Evolutionary conservation across 176 grass and related monocot genomes (phyloP), one percentile per base, ranked within the genome.

Genomic region (Otatea glauca): DNA sequence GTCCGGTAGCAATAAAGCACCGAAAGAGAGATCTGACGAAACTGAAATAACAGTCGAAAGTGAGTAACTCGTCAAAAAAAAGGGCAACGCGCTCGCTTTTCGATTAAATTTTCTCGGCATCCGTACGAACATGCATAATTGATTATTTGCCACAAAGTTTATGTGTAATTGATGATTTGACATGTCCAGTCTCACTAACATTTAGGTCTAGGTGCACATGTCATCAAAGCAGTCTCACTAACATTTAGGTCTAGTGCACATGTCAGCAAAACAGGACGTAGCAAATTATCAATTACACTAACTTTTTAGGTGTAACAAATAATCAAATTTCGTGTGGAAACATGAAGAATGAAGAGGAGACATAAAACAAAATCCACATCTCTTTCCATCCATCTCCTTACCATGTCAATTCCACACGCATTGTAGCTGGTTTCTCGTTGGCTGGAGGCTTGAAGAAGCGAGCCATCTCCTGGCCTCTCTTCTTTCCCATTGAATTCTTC

Each of bases 381-480:
- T 7, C 25, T 86, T 86, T 82, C 84, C 11, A 25, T 27, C 48
- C 37, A 48, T 14, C 29, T 0, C 27, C 35, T n/a, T 29, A 23
- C 51, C 59, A 21, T 51, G 39, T 75, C 67, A 50, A 69, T 50
- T 73, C 80, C 84, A 84, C 69, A 75, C 62, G 79, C 80, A 65
- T 60, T 29, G 59, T 66, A 69, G 84, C 80, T 79, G 72, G 65
- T 68, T 66, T 86, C 79, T 38, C 15, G 79, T 68, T 87, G 80
- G 79, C 88, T n/a, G 16, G 41, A 73, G 65, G 14, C 44, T 71
- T 65, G 59, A 54, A 39, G 5, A 41, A 72, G 34, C 13, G 55
- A 58, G 8, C 21, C 21, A 58, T 25, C 9, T 24, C 9, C n/a
- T 24, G 9, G 9, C n/a, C 9, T 25, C 20, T 42, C 0, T 34